Evolutionary conservation across 2,329 filamentous ascomycete species (phyloP).

Genomic region (Trichoderma hamatum): DNA sequence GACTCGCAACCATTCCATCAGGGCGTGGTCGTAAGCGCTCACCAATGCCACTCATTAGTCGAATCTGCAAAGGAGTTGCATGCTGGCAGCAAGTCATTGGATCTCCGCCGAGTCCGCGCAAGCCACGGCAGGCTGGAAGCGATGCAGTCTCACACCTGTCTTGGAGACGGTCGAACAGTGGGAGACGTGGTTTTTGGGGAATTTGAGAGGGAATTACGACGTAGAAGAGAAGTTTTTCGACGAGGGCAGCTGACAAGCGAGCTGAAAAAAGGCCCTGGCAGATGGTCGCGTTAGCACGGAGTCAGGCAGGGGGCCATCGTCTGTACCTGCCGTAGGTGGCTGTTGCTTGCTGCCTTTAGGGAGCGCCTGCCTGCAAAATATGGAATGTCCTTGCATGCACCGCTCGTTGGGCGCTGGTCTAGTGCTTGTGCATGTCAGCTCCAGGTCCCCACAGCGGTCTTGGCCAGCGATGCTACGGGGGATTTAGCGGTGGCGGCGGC

Average conservation of each 20-base stretch:
- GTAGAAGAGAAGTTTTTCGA: background rate
- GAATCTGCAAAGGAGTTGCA: background rate
- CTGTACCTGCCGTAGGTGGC: constrained; percentile 20
- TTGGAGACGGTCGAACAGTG: background rate
- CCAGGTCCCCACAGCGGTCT: background rate
- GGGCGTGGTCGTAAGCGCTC: constrained; percentile 16
- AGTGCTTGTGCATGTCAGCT: background rate
- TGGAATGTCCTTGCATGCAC: background rate
- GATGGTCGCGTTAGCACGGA: background rate
- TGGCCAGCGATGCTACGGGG: background rate
- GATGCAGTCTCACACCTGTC: constrained; percentile 4
- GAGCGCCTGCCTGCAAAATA: background rate
- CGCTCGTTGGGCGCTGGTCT: background rate
- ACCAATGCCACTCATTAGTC: background rate
- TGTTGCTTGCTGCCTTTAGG: background rate
- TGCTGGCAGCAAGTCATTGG: constrained; percentile 21
- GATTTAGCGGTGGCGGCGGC: background rate
- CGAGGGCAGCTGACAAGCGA: background rate
- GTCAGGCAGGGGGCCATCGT: background rate
- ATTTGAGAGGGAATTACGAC: background rate
- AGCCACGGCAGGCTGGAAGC: constrained; percentile 14
- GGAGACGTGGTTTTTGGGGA: background rate
- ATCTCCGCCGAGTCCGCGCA: background rate
- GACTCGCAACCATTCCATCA: constrained; percentile 16
- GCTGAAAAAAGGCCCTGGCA: constrained; percentile 18